phyloP scores from a whole-genome alignment of 2,329 filamentous ascomycete genomes.

The Cercospora canescens region DNA sequence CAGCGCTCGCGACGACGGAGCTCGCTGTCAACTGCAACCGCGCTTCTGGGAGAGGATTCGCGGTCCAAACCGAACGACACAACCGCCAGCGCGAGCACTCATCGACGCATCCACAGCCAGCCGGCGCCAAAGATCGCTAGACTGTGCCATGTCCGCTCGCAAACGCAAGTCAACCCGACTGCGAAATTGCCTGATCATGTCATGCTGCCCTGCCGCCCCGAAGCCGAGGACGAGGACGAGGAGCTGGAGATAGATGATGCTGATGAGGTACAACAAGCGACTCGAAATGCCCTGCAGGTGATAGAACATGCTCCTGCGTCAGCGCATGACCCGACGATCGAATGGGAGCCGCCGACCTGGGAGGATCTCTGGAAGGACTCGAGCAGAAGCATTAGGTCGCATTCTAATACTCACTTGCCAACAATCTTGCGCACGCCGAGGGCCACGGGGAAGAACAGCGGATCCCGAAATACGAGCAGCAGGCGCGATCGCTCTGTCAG shows the following conservation, averaged over 20 bases:
- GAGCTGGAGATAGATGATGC: not conserved
- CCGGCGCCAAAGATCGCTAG: not conserved
- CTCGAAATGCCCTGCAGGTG: conserved; percentile 1
- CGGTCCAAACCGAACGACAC: not conserved
- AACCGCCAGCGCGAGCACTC: not conserved
- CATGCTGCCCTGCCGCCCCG: not conserved
- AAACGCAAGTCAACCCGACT: conserved; percentile 5
- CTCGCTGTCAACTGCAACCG: not conserved
- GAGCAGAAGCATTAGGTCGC: not conserved
- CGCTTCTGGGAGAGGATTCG: not conserved
- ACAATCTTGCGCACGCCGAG: not conserved
- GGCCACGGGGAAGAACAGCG: not conserved
- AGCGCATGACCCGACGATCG: conserved; percentile 1
- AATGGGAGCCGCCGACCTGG: conserved; percentile 8
- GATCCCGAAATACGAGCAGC: not conserved
- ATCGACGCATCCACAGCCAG: not conserved
- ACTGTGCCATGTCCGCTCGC: not conserved
- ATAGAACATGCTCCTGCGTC: not conserved
- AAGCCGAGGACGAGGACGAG: not conserved
- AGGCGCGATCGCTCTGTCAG: not conserved
- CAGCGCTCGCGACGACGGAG: not conserved
- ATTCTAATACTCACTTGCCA: not conserved
- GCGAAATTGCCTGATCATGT: not conserved
- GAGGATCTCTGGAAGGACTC: conserved; percentile 9
- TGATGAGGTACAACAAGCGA: not conserved